Evolutionary conservation across 1,284 basidiomycete species (phyloP).

Genomic region (Cystobasidium pallidum): DNA sequence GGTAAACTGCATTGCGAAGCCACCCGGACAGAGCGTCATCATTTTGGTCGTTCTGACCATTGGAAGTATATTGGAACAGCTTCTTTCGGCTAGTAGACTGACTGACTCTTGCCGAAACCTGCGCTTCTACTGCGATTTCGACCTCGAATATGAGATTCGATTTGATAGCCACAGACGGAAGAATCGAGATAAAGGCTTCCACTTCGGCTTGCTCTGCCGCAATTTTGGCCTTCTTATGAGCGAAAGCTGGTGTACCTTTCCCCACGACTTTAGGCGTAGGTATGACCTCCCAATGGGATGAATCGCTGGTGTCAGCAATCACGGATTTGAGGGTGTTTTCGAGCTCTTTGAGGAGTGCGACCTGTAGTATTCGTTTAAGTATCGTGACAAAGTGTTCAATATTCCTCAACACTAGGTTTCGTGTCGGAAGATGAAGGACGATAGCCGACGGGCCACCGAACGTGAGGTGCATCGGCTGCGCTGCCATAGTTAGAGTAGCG

Average conservation of each 20-base stretch:
- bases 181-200: conserved; percentile 16
- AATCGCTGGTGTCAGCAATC: neutral
- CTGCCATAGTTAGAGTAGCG: conserved; percentile 14
- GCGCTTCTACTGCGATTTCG: neutral
- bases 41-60: neutral
- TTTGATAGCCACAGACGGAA: conserved; percentile 1
- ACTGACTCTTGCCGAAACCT: neutral
- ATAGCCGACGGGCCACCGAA: conserved; percentile 18
- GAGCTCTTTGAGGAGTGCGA: conserved; percentile 18
- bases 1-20: neutral
- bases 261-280: conserved; percentile 19
- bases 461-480: conserved; percentile 25
- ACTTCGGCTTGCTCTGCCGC: neutral
- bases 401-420: neutral
- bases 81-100: neutral
- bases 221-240: conserved; percentile 6
- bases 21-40: neutral
- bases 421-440: conserved; percentile 24
- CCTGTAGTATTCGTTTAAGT: conserved; percentile 9
- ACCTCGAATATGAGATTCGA: neutral
- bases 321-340: neutral
- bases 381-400: neutral
- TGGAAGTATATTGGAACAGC: neutral
- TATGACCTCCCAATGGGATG: conserved; percentile 22
- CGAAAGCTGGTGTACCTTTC: conserved; percentile 20